Evolutionary conservation across 108 stramenopile genomes (phyloP), one percentile per base, ranked within the genome.

Genomic region (Mayamaea pseudoterrestris): DNA sequence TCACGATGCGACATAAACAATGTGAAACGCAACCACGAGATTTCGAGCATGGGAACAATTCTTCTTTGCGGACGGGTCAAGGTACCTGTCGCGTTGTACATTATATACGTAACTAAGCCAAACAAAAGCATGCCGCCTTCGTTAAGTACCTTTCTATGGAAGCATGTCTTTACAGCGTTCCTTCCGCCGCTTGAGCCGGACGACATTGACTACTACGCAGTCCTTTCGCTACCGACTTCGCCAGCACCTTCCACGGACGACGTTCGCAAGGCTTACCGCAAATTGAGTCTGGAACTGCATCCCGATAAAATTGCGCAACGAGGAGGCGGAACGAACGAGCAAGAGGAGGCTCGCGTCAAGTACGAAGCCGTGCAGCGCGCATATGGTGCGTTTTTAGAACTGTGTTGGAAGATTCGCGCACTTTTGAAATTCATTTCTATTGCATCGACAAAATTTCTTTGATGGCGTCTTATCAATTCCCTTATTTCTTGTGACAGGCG

Each of bases 261-360:
- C 35, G 66, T 90, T 41, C 70, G 76, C 52, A 83, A 79, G 55
- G 88, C 88, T 23, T 90, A 90, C 71, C 62, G 71, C 40, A 76
- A 80, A 32, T 61, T 59, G 17, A 70, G 69, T 6, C 60, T 90
- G 34, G 55, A 56, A 53, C 53, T 81, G 42, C 88, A 90, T 43
- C 88, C 88, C 41, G 88, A 90, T 55, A 90, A 85, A 44, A 34
- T 85, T 21, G 74, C 77, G 8, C 88, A 90, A 65, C 79, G 80
- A 1, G 73, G 79, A 14, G 74, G 60, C 50, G 43, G 26, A 16
- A 44, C 13, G 37, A 67, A 61, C 5, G 64, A 58, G 27, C 62
- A 66, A 13, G 78, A 74, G 28, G 77, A 82, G 44, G 75, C 80
- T 13, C 69, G 70, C 5, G 34, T 32, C n/a, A 52, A 61, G 22